phyloP scores from a whole-genome alignment of 495 filamentous ascomycete species.

The Astrothelium macrocarpum region DNA sequence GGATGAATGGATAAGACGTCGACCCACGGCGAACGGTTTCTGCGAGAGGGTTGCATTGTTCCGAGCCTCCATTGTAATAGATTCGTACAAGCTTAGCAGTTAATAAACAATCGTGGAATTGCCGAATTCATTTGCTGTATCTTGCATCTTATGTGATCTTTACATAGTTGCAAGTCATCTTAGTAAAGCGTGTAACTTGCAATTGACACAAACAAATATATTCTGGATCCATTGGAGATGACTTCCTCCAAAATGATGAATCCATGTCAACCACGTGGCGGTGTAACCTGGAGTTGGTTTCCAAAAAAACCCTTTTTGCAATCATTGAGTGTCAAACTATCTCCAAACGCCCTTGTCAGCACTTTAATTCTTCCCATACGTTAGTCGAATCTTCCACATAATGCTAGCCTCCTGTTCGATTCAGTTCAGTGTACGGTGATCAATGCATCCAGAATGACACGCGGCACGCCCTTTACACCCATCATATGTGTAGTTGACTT shows the following conservation, averaged over 20 bases:
- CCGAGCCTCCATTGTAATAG: background rate
- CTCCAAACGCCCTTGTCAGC: too few species aligned
- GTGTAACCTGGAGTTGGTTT: background rate
- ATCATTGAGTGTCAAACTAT: too few species aligned
- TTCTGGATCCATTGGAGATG: too few species aligned
- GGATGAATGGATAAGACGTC: background rate
- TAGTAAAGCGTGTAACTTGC: too few species aligned
- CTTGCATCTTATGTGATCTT: background rate
- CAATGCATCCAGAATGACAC: background rate
- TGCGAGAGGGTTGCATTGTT: background rate
- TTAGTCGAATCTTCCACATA: background rate
- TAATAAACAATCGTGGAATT: background rate
- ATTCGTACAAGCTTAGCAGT: background rate
- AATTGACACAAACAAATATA: too few species aligned
- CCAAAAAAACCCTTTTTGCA: too few species aligned
- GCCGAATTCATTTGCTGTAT: background rate
- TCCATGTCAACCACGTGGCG: background rate
- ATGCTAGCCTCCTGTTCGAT: background rate
- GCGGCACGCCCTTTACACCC: conserved; percentile 34
- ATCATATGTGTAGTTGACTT: conserved; percentile 91
- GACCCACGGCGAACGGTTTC: background rate
- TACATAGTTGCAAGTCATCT: background rate
- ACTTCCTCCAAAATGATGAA: too few species aligned
- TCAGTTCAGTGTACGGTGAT: background rate
- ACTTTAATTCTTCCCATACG: too few species aligned